These are phyloP conservation scores for Aspergillus viridinutans DNA, from an alignment of 2,329 filamentous ascomycete genomes.

Conservation along the genomic window DNA sequence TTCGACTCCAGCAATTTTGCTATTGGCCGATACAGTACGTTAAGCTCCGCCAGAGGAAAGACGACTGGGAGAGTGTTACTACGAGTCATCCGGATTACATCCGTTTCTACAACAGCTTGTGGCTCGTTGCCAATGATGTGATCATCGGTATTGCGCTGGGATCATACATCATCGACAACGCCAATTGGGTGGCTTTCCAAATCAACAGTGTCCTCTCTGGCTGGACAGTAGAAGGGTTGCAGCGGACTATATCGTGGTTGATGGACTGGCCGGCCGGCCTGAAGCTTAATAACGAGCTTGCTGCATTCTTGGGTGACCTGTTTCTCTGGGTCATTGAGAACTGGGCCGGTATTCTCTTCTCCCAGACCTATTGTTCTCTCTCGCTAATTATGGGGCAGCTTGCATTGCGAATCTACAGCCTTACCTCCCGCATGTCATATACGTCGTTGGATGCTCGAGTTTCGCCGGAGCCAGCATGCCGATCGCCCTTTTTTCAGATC, in stretches of 20 bases:
- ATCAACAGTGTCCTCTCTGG: constrained; percentile 70
- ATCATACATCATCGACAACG: constrained; percentile 95
- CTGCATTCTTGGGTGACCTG: constrained; percentile 87
- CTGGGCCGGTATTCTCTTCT: constrained; percentile 65
- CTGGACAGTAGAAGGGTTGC: constrained; percentile 85
- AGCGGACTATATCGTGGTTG: constrained; percentile 87
- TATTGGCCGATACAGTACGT: constrained; percentile 98
- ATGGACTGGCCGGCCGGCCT: constrained; percentile 94
- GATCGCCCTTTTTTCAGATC: constrained; percentile 89
- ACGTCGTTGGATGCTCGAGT: constrained; percentile 88
- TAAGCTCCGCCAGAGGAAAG: constrained; percentile 81
- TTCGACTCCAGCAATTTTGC: constrained; percentile 94
- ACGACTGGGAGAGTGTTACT: constrained; percentile 92
- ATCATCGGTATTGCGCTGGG: constrained; percentile 97
- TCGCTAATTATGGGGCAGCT: constrained; percentile 41
- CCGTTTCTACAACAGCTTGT: constrained; percentile 96
- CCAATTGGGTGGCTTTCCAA: constrained; percentile 73
- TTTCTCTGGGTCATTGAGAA: constrained; percentile 99
- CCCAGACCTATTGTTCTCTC: neutral
- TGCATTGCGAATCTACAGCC: constrained; percentile 76
- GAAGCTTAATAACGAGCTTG: constrained; percentile 91
- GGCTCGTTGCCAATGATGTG: constrained; percentile 97
- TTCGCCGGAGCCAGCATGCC: constrained; percentile 97
- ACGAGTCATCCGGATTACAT: constrained; percentile 97
- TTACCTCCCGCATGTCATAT: constrained; percentile 78